Evolutionary conservation across 345 rosid genomes (phyloP).

Genomic region (Isatis tinctoria): DNA sequence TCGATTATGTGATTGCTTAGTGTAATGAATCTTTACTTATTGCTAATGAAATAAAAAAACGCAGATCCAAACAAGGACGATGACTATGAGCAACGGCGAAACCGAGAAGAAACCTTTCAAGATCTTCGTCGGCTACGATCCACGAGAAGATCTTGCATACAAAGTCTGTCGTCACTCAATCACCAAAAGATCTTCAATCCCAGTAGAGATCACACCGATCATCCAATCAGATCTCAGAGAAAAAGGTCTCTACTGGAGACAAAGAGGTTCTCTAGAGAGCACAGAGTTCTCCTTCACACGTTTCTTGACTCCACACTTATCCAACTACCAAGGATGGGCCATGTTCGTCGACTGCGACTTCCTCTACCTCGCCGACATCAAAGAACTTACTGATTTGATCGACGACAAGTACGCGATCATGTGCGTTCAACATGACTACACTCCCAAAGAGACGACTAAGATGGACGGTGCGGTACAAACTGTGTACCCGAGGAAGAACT

Average conservation of each 20-base stretch:
- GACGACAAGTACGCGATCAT: conserved; percentile 88
- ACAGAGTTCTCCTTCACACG: conserved; percentile 94
- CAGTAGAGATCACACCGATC: conserved; percentile 74
- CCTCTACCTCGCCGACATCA: conserved; percentile 81
- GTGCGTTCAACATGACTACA: conserved; percentile 95
- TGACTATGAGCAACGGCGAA: conserved; percentile 39
- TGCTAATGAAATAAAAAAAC: neutral
- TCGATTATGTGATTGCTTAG: too few species aligned
- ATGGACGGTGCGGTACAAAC: conserved; percentile 98
- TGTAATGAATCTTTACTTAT: too few species aligned
- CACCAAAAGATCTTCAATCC: conserved; percentile 70
- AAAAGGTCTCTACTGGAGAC: conserved; percentile 76
- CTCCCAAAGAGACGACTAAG: conserved; percentile 86
- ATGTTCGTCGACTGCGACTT: conserved; percentile 97
- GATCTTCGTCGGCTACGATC: conserved; percentile 95
- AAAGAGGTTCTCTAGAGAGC: conserved; percentile 80
- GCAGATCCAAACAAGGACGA: conserved; percentile 17
- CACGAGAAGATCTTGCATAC: conserved; percentile 78
- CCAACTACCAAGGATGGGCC: conserved; percentile 87
- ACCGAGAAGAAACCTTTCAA: conserved; percentile 47
- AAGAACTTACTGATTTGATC: conserved; percentile 63
- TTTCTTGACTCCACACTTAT: conserved; percentile 82
- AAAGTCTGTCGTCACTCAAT: conserved; percentile 80
- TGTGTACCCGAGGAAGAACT: conserved; percentile 92
- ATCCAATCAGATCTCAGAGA: conserved; percentile 76